Percentiles rank a stretch among this genome's conserved stretches.
Conservation (phyloP, 805 yeast species). For the Ogataea saltuana region DNA sequence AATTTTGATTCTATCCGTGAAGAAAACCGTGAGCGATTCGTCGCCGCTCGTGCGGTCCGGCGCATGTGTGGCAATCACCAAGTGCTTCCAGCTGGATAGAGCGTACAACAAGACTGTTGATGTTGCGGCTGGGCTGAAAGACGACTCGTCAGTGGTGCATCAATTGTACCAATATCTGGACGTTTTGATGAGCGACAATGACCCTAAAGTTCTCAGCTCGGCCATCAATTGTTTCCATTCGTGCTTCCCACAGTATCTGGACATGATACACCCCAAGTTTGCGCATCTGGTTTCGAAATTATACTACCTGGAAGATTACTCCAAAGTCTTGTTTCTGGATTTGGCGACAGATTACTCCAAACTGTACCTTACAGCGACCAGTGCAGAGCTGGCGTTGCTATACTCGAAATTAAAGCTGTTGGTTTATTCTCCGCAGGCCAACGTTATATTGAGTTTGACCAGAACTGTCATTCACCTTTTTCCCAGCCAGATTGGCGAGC, state of each 20-base stretch:
- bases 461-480: conserved; percentile 59
- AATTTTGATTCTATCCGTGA: conserved; percentile 70
- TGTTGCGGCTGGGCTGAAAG: conserved; percentile 19
- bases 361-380: conserved; percentile 57
- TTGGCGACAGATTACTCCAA: conserved; percentile 68
- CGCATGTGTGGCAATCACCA: conserved; percentile 73
- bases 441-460: conserved; percentile 61
- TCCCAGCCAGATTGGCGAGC: conserved; percentile 53
- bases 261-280: conserved; percentile 69
- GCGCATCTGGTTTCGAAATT: conserved; percentile 44
- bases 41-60: conserved; percentile 79
- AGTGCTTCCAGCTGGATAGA: conserved; percentile 43
- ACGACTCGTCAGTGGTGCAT: conserved; percentile 41
- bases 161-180: conserved; percentile 54
- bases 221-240: conserved; percentile 59
- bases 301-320: conserved; percentile 67
- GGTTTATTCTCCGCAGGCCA: conserved; percentile 52
- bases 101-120: conserved; percentile 23
- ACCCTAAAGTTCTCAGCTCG: conserved; percentile 65
- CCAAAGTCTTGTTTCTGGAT: conserved; percentile 60
- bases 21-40: conserved; percentile 65
- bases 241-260: conserved; percentile 58
- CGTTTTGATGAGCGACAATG: conserved; percentile 62
- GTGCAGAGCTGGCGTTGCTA: conserved; percentile 43
- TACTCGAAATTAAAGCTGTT: conserved; percentile 48